Conservation (phyloP, 2,329 filamentous ascomycete species). For the Pseudogymnoascus sp. region DNA sequence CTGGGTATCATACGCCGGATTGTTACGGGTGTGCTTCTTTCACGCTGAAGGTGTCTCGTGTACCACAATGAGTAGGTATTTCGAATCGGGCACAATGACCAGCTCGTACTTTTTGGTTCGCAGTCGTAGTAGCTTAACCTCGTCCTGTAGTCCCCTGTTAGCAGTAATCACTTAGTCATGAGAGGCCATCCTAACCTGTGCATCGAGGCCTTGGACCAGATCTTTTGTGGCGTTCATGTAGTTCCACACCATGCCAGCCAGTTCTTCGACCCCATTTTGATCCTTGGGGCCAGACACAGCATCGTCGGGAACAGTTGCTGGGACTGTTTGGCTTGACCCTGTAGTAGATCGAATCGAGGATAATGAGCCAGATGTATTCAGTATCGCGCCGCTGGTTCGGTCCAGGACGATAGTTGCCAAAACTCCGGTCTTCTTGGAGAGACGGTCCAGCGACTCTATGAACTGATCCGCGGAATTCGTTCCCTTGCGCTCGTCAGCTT, state of each 20-base stretch:
- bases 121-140: slow-evolving; percentile 66
- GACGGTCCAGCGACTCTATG: slow-evolving; percentile 27
- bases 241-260: slow-evolving; percentile 68
- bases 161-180: slow-evolving; percentile 12
- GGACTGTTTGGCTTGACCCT: slow-evolving; percentile 8
- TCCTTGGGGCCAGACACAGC: slow-evolving; percentile 11
- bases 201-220: slow-evolving; percentile 65
- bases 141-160: slow-evolving; percentile 49
- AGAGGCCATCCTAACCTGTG: slow-evolving; percentile 44
- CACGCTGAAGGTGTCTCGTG: slow-evolving; percentile 72
- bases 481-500: slow-evolving; percentile 6
- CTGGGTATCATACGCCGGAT: slow-evolving; percentile 12
- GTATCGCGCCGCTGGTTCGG: slow-evolving; percentile 61
- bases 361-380: slow-evolving; percentile 66
- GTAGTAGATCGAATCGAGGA: slow-evolving; percentile 38
- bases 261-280: slow-evolving; percentile 59
- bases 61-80: slow-evolving; percentile 71
- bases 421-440: slow-evolving; percentile 72
- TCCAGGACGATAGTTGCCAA: slow-evolving; percentile 72
- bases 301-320: background rate
- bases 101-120: slow-evolving; percentile 81
- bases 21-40: slow-evolving; percentile 7
- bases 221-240: slow-evolving; percentile 64
- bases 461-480: slow-evolving; percentile 5
- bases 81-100: slow-evolving; percentile 73